Evolutionary conservation across 176 grass and related monocot species (phyloP), one percentile per base, ranked within the genome.

Genomic region (Eragrostis curvula): DNA sequence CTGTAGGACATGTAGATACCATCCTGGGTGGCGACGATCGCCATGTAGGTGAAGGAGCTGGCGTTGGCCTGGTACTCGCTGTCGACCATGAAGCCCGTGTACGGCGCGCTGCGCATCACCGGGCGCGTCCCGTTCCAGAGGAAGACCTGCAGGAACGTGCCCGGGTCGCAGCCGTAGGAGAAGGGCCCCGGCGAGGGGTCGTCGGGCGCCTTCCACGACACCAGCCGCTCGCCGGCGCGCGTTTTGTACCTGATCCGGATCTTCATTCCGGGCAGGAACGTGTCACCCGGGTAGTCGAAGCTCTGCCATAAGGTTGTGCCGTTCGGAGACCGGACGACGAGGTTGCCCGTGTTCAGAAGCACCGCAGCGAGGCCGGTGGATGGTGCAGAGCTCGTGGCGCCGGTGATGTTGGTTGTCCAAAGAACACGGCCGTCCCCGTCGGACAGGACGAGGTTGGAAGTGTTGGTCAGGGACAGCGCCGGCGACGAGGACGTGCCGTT

Each of bases 291-390:
- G 44, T 89, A 43, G 12, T 89, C 87, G 40, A 84, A 88, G 68
- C 87, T 88, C 69, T 89, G 57, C 88, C 88, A 90, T 10, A 90
- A 2, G 1, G 48, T 12, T 27, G 42, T 32, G 71, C 70, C 75
- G 24, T 46, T 42, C 23, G 50, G n/a, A 10, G 70, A 78, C 57
- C 75, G 78, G 2, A 89, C 30, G 24, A 85, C 70, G 7, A 89
- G 70, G 78, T 84, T 84, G 21, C 87, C 81, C 0, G 41, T 45
- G 40, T 80, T 63, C 4, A 70, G 3, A 0, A 89, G 76, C 28
- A 80, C 59, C 0, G 81, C 81, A 4, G 18, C 15, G 50, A n/a
- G 15, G 3, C 48, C 3, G 16, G 12, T 50, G 3, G 48, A 16
- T 0, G 85, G 70, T 20, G 44, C 0, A 12, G 3, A 1, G 50